Evolutionary conservation across 1,284 basidiomycete genomes (phyloP).

Genomic region (Fomitopsis palustris): DNA sequence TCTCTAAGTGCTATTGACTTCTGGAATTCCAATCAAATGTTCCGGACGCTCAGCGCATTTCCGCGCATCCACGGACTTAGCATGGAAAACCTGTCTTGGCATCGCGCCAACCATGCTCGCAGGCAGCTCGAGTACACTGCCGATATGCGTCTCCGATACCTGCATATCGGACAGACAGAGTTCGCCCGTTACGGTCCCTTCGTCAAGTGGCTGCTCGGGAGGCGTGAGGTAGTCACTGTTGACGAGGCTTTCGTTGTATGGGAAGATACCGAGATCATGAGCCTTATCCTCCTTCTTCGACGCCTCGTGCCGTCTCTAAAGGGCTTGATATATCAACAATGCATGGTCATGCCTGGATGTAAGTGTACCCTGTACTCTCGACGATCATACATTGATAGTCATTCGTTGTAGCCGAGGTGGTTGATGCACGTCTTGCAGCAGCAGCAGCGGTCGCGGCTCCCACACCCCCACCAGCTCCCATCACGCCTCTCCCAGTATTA

Average conservation of each 20-base stretch:
- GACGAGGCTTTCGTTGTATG: conserved; percentile 6
- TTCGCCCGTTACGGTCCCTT: conserved; percentile 6
- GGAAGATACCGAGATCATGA: conserved; percentile 8
- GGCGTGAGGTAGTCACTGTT: background rate
- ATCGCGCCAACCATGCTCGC: conserved; percentile 4
- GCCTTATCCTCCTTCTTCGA: conserved; percentile 1
- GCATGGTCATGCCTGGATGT: conserved; percentile 5
- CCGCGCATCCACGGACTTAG: background rate
- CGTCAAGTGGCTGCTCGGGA: conserved; percentile 4
- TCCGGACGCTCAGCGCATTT: conserved; percentile 7
- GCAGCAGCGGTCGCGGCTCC: background rate
- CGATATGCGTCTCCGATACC: background rate
- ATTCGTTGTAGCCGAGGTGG: background rate
- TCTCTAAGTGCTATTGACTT: conserved; percentile 6
- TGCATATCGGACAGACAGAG: conserved; percentile 6
- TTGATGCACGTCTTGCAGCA: conserved; percentile 1
- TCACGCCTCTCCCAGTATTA: background rate
- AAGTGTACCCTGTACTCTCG: background rate
- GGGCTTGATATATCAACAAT: conserved; percentile 4
- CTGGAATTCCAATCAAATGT: conserved; percentile 10
- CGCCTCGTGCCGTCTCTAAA: background rate
- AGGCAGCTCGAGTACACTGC: background rate
- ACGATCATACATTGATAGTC: background rate
- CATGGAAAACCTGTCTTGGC: conserved; percentile 7
- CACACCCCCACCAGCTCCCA: background rate